Conservation (phyloP, 179 eudicot species). For the Beta lomatogona region DNA sequence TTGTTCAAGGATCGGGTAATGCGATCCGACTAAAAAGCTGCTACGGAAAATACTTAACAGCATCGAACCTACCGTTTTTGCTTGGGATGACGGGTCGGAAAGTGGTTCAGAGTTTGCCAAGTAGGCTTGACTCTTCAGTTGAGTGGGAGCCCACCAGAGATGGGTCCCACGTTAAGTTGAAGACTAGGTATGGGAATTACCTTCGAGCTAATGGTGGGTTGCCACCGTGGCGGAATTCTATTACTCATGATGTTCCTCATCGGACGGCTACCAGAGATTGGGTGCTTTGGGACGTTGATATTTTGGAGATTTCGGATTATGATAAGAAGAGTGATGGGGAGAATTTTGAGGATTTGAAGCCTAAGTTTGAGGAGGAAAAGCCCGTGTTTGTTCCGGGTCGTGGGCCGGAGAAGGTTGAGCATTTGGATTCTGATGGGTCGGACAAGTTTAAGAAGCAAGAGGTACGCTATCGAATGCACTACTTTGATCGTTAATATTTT, state of each 20-base stretch:
- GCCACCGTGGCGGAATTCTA: slow-evolving; percentile 90
- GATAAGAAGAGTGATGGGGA: background rate
- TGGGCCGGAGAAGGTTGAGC: slow-evolving; percentile 18
- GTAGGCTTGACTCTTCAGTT: slow-evolving; percentile 53
- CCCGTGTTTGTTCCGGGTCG: background rate
- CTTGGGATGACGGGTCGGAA: slow-evolving; percentile 83
- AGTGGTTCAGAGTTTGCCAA: slow-evolving; percentile 56
- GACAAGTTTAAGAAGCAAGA: slow-evolving; percentile 27
- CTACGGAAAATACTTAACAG: slow-evolving; percentile 70
- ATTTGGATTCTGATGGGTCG: slow-evolving; percentile 34
- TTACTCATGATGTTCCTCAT: slow-evolving; percentile 86
- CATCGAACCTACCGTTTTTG: slow-evolving; percentile 67
- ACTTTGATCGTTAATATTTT: background rate
- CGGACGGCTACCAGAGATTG: slow-evolving; percentile 70
- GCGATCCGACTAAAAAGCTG: slow-evolving; percentile 65
- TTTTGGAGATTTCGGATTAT: slow-evolving; percentile 51
- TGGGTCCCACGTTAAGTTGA: slow-evolving; percentile 58
- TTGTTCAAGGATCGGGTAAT: slow-evolving; percentile 27
- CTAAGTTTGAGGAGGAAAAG: background rate
- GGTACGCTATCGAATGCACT: background rate
- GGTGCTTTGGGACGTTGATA: slow-evolving; percentile 82
- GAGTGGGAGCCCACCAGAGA: slow-evolving; percentile 87
- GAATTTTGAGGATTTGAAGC: background rate
- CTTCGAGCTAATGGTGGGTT: slow-evolving; percentile 79
- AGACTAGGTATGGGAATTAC: slow-evolving; percentile 61